Percentiles rank a stretch among this genome's conserved stretches.
Conservation (phyloP, 140 eudicot species). For the Oenanthe javanica region DNA sequence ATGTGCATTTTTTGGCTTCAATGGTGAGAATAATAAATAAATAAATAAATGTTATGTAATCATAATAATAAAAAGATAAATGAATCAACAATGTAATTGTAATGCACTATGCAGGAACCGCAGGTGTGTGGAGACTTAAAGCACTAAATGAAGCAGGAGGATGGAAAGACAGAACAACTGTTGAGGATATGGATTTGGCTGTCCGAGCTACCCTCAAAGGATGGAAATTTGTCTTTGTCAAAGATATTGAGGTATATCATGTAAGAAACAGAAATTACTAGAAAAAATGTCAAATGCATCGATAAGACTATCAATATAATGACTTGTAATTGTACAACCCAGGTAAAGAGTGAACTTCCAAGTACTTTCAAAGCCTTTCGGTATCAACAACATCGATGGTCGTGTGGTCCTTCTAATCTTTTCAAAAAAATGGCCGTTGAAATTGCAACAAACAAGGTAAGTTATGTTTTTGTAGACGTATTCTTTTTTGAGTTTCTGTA, state of each 20-base stretch:
- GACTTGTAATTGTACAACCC: neutral
- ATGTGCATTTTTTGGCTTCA: constrained; percentile 84
- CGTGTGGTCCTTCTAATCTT: constrained; percentile 97
- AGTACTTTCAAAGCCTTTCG: constrained; percentile 92
- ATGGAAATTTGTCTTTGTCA: constrained; percentile 79
- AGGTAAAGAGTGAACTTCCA: constrained; percentile 88
- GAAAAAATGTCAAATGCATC: neutral
- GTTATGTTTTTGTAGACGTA: neutral
- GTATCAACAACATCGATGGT: constrained; percentile 94
- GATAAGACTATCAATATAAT: no score
- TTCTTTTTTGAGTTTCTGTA: no score
- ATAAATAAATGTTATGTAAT: neutral
- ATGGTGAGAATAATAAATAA: constrained; percentile 31
- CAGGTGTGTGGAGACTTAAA: constrained; percentile 91
- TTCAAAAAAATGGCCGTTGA: constrained; percentile 73
- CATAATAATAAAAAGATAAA: neutral
- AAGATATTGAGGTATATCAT: constrained; percentile 50
- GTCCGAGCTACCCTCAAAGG: constrained; percentile 45
- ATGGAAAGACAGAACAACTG: constrained; percentile 90
- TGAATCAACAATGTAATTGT: neutral
- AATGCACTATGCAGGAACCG: constrained; percentile 51
- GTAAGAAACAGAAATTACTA: neutral
- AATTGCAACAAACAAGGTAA: constrained; percentile 61
- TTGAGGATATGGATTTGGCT: constrained; percentile 79
- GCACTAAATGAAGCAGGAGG: constrained; percentile 93